A percentile compares a stretch with the other conserved stretches of the same genome.
phyloP scores from a whole-genome alignment of 2,329 filamentous ascomycete genomes.

The Clonostachys rosea region DNA sequence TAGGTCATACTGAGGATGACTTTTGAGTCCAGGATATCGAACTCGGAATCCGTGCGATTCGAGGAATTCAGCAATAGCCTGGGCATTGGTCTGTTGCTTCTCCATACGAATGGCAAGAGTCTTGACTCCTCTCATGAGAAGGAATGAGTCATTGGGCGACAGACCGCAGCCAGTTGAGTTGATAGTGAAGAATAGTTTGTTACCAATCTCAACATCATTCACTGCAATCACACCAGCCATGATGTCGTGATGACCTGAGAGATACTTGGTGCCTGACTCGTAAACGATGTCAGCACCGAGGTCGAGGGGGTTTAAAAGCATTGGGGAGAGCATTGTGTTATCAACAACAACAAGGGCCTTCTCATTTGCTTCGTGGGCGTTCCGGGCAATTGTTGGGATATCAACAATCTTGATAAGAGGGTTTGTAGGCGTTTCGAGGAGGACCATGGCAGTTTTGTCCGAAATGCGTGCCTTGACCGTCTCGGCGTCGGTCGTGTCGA shows the following conservation, averaged over 20 bases:
- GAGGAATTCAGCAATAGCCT: slow-evolving; percentile 86
- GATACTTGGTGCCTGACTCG: slow-evolving; percentile 95
- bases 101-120: slow-evolving; percentile 98
- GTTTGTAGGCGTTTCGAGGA: slow-evolving; percentile 95
- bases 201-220: slow-evolving; percentile 76
- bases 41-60: slow-evolving; percentile 90
- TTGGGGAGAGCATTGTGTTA: slow-evolving; percentile 97
- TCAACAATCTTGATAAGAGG: slow-evolving; percentile 98
- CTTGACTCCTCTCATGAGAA: slow-evolving; percentile 93
- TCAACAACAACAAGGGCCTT: slow-evolving; percentile 85
- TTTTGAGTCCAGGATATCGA: slow-evolving; percentile 88
- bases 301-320: slow-evolving; percentile 90
- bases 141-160: slow-evolving; percentile 91
- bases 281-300: slow-evolving; percentile 95
- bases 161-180: slow-evolving; percentile 94
- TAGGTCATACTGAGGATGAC: slow-evolving; percentile 92
- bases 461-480: slow-evolving; percentile 65
- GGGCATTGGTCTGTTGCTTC: slow-evolving; percentile 91
- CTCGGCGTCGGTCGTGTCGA: slow-evolving; percentile 82
- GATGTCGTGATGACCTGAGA: slow-evolving; percentile 96
- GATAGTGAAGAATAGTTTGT: slow-evolving; percentile 94
- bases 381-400: slow-evolving; percentile 71
- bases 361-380: slow-evolving; percentile 73
- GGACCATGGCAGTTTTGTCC: slow-evolving; percentile 86
- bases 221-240: slow-evolving; percentile 97